Evolutionary conservation across 2,329 filamentous ascomycete genomes (phyloP), one percentile per base, ranked within the genome.

Genomic region (Cordyceps cicadae): DNA sequence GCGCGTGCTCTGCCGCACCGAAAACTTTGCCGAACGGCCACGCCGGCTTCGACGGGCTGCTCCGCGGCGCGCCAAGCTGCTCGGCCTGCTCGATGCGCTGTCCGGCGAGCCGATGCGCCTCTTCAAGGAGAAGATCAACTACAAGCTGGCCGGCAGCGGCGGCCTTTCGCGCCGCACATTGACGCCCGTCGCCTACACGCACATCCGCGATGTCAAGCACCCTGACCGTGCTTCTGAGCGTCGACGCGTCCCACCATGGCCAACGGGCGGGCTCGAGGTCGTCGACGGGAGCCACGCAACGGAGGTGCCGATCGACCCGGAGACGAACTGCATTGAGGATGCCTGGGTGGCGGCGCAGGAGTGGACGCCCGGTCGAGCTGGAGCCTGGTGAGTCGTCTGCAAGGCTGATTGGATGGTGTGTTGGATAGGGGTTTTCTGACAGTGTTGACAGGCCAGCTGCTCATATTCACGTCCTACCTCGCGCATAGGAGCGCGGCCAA

Each of bases 51-150:
- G 45, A 62, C 57, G 17, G 37, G 12, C 59, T 66, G 3, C 61
- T 66, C 14, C 62, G 64, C 8, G 62, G 64, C 14, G 64, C 14
- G 53, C 63, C 37, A 62, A 55, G 52, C 62, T 66, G 1, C 62
- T 64, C 15, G 56, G 57, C 6, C 62, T 66, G 3, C 55, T 66
- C 4, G 32, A 52, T 0, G 59, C 46, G 12, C 62, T 66, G 5
- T 54, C 63, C 5, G 64, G 57, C 11, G 63, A 64, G 61, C 62
- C 63, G 4, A 66, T 66, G 64, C 49, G 57, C 32, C 57, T 66
- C 12, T 66, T 64, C 59, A 66, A 66, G 48, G 64, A 66, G 46
- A 66, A 66, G 56, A 66, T 66, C 45, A 66, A 66, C 57, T 66
- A 66, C 54, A 66, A 66, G 59, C 59, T 66, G 21, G 59, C 64